Base-by-base conservation (phyloP, 2,329 filamentous ascomycete species). In the Mycocentrospora acerina region DNA sequence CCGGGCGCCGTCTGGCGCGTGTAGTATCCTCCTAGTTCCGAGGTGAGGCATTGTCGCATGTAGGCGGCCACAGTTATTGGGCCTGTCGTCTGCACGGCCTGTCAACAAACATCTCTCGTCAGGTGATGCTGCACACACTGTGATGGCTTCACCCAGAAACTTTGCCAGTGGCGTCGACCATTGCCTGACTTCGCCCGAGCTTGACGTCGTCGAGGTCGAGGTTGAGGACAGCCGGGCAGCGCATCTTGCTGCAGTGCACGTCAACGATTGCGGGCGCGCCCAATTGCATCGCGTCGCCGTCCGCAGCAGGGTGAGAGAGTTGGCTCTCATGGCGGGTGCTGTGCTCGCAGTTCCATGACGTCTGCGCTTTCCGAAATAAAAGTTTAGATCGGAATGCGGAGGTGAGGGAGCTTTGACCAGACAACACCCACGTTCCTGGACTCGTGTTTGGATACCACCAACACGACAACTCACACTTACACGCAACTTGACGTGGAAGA, bases 41-140 rank as follows among this genome's bases (percentile, higher is more conserved):
- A 87, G 1, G 93, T 98, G 48, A 98, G 80, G 66, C 91, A 96
- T 84, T 97, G 95, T 64, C 93, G 90, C 93, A 98, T 98, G 68
- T 90, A 98, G 35, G 89, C 85, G 4, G 93, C 90, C 44, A 98
- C 80, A 1, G 93, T 88, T 18, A 97, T 83, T 4, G 93, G 91
- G 0, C 93, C 93, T 9, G 93, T 97, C 27, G 85, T 81, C 82
- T 87, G 19, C 53, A 12, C n/a, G 10, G 4, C 4, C 24, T 51
- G 42, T 13, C 9, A 26, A 4, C 4, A 14, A 2, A 24, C 19
- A 3, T 19, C 8, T 2, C 26, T 7, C 11, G 1, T 18, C 4
- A 17, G 18, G 2, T 11, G 15, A 4, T 10, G 11, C 9, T 24
- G 26, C n/a, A 46, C 66, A 37, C 77, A 94, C 90, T 51, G 84